Percentiles rank a stretch among this genome's conserved stretches.
These are phyloP conservation scores for Harrya chromipes DNA, from an alignment of 768 basidiomycete species.

Conservation along the genomic window DNA sequence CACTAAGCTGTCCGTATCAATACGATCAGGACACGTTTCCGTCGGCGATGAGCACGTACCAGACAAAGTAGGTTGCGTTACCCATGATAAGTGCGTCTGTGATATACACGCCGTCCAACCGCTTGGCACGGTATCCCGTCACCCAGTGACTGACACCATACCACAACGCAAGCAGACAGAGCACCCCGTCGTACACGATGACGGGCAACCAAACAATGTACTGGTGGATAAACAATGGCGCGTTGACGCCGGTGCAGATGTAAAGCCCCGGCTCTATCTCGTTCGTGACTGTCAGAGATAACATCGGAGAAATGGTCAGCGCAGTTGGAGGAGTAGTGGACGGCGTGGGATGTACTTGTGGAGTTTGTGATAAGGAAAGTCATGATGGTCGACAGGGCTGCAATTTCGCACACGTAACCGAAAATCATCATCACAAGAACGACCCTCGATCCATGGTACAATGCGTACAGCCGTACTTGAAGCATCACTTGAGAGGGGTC, in stretches of 20 bases:
- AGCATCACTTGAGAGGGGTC: constrained; percentile 10
- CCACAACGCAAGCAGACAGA: constrained; percentile 10
- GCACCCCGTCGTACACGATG: constrained; percentile 1
- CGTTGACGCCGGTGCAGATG: background rate
- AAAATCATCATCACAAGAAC: constrained; percentile 4
- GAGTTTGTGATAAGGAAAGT: constrained; percentile 1
- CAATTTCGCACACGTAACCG: constrained; percentile 7
- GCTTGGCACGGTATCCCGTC: background rate
- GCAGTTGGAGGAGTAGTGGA: background rate
- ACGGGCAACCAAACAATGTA: constrained; percentile 10
- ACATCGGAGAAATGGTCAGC: background rate
- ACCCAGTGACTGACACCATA: background rate
- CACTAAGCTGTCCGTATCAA: constrained; percentile 7
- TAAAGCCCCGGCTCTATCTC: constrained; percentile 3
- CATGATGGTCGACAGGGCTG: constrained; percentile 4
- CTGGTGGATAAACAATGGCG: background rate
- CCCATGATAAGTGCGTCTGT: constrained; percentile 10
- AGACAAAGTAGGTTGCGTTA: constrained; percentile 14
- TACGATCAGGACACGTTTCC: background rate
- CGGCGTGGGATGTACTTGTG: background rate
- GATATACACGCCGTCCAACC: constrained; percentile 1
- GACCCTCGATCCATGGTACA: constrained; percentile 6
- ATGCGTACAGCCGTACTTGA: constrained; percentile 10
- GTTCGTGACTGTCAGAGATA: constrained; percentile 3
- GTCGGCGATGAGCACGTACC: constrained; percentile 2